A percentile compares a stretch with the other conserved stretches of the same genome.
These are phyloP conservation scores for Aspergillus leporis DNA, from an alignment of 495 filamentous ascomycete species.

Conservation along the genomic window DNA sequence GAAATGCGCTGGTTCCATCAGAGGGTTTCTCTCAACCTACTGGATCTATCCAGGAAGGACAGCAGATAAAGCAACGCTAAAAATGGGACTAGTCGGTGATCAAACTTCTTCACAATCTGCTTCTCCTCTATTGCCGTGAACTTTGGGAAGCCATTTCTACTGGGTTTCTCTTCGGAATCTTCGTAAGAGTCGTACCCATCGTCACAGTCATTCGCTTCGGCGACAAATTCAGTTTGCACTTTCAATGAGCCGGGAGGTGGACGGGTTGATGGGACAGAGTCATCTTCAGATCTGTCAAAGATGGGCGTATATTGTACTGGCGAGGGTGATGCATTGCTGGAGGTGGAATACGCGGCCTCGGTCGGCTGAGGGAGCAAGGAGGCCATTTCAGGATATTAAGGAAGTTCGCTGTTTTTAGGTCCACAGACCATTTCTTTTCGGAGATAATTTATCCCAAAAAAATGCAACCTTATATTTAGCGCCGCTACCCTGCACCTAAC, in stretches of 20 bases:
- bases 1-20: not conserved
- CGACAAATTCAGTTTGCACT: slow-evolving; percentile 40
- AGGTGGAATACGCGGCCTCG: slow-evolving; percentile 26
- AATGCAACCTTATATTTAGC: not conserved
- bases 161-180: slow-evolving; percentile 28
- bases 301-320: slow-evolving; percentile 38
- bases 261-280: slow-evolving; percentile 23
- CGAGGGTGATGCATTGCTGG: slow-evolving; percentile 31
- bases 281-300: slow-evolving; percentile 36
- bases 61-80: slow-evolving; percentile 80
- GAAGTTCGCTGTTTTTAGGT: not conserved
- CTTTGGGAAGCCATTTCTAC: slow-evolving; percentile 16
- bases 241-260: slow-evolving; percentile 25
- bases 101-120: slow-evolving; percentile 70
- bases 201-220: slow-evolving; percentile 20
- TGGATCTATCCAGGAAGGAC: slow-evolving; percentile 76
- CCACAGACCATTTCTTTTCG: not conserved
- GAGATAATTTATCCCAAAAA: not conserved
- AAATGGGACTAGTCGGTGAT: slow-evolving; percentile 74
- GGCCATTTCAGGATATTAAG: slow-evolving; percentile 21
- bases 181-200: slow-evolving; percentile 34
- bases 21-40: slow-evolving; percentile 45
- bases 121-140: slow-evolving; percentile 78
- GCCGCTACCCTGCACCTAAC: not conserved
- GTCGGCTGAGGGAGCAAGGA: slow-evolving; percentile 28